Conservation (phyloP, 345 rosid genomes). For the Linum tenue region DNA sequence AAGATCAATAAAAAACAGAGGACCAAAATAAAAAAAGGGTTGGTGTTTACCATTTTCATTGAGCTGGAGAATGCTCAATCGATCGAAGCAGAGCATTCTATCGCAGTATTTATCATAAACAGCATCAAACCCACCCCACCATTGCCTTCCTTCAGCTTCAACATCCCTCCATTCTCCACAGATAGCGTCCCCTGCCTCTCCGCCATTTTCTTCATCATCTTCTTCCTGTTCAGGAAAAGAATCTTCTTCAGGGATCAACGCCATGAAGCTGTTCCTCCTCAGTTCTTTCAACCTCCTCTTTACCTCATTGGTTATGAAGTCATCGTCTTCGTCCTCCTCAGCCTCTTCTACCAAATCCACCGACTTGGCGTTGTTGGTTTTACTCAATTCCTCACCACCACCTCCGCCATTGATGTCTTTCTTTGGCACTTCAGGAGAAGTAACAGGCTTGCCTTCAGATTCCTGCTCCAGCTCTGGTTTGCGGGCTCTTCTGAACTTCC, state of each 20-base stretch:
- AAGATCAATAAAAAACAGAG: not conserved
- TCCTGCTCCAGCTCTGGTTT: conserved; percentile 39
- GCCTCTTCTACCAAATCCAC: conserved; percentile 23
- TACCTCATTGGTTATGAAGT: conserved; percentile 87
- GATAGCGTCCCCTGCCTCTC: conserved; percentile 39
- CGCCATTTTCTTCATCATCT: conserved; percentile 44
- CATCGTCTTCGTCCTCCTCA: conserved; percentile 85
- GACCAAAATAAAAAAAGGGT: not conserved
- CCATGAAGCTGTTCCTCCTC: conserved; percentile 88
- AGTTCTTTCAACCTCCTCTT: conserved; percentile 84
- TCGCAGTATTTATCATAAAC: conserved; percentile 82
- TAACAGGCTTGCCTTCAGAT: conserved; percentile 37
- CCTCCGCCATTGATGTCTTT: conserved; percentile 23
- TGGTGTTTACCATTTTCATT: conserved; percentile 44
- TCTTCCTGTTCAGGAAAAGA: conserved; percentile 56
- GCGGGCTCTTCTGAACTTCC: conserved; percentile 50
- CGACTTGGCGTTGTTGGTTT: conserved; percentile 13
- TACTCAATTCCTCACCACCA: conserved; percentile 23
- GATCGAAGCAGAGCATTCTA: conserved; percentile 78
- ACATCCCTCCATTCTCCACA: conserved; percentile 78
- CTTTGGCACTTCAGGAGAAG: conserved; percentile 36
- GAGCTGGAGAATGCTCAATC: conserved; percentile 56
- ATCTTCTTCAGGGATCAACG: conserved; percentile 89
- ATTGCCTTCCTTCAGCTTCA: conserved; percentile 77
- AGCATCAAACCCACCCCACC: conserved; percentile 97